These are phyloP conservation scores for Quercus rubra DNA, from an alignment of 306 rosid genomes.

Conservation along the genomic window DNA sequence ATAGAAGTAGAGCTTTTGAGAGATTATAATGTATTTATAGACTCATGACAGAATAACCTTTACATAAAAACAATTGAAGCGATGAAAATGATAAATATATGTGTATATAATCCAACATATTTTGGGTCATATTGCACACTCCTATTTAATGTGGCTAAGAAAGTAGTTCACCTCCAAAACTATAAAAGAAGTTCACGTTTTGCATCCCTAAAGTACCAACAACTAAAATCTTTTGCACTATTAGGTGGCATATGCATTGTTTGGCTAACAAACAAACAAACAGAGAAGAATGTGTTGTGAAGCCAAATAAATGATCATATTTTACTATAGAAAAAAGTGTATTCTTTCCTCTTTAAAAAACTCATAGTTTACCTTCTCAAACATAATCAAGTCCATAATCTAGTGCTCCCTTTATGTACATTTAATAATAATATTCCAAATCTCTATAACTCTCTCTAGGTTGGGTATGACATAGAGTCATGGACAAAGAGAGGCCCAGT, in stretches of 20 bases:
- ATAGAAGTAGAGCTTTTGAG: too few species aligned
- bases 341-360: not conserved
- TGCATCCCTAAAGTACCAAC: not conserved
- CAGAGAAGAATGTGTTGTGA: not conserved
- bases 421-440: not conserved
- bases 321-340: not conserved
- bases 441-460: not conserved
- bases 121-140: not conserved
- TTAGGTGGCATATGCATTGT: not conserved
- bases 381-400: not conserved
- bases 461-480: not conserved
- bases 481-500: constrained; percentile 6
- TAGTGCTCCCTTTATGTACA: not conserved
- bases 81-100: too few species aligned
- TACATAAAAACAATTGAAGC: too few species aligned
- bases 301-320: not conserved
- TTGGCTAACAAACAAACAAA: not conserved
- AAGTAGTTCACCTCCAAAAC: too few species aligned
- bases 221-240: not conserved
- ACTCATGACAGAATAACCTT: too few species aligned
- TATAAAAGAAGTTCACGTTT: too few species aligned
- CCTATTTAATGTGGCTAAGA: not conserved
- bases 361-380: not conserved
- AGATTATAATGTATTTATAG: too few species aligned
- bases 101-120: not conserved